Base-by-base conservation (phyloP, 2,329 filamentous ascomycete species). In the Dryadomyces sulphureus region DNA sequence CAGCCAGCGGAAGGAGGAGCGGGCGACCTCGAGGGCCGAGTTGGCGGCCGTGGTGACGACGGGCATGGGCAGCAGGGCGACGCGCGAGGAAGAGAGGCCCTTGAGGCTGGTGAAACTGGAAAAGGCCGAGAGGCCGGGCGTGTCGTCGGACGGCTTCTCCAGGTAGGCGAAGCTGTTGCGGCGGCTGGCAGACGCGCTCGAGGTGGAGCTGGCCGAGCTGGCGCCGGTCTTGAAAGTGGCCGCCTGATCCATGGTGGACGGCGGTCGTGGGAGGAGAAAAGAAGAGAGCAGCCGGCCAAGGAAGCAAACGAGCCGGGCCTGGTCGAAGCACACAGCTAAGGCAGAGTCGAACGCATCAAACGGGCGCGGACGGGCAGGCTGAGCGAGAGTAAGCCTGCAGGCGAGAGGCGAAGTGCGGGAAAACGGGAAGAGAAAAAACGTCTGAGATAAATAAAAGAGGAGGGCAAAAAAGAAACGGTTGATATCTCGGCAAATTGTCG, bases 91-190 rank as follows among this genome's bases (percentile, higher is more conserved):
- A 2, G 47, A 45, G n/a, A 49, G 36, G 41, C 41, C 38, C 16
- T 46, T 40, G 27, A 49, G 34, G 24, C 39, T 49, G 46, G 43
- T 19, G n/a, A 53, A 41, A 21, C 41, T 48, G 32, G 50, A 39
- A 22, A 50, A 41, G 30, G 35, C 40, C 12, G 51, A 45, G 20
- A 50, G 25, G 20, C 45, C 43, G 5, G 49, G 35, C n/a, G 27
- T 2, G n/a, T 17, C 32, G n/a, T 25, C 39, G n/a, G 25, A 8
- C 9, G 48, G 43, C 35, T 53, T 53, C 35, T 53, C 51, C 12
- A 48, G 35, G 12, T 48, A 38, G 30, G 50, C 47, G 42, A 53
- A 52, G 42, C 51, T 53, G 48, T 52, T 53, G 45, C 50, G 47
- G 6, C 50, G 47, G 39, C 51, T 53, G 30, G 47, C 43, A 1